Conservation (phyloP, 1,284 basidiomycete genomes). For the Abortiporus biennis region DNA sequence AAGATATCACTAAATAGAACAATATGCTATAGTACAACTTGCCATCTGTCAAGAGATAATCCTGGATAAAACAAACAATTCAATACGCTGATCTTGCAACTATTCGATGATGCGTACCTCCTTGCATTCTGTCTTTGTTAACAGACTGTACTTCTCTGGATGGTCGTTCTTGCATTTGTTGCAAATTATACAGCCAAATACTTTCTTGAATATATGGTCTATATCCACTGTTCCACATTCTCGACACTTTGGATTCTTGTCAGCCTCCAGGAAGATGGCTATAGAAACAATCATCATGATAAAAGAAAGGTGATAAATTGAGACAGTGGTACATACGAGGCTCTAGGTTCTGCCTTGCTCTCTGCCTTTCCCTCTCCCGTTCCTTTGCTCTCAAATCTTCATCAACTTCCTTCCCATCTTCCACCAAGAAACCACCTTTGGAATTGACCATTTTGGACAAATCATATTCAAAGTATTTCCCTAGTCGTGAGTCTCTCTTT, state of each 20-base stretch:
- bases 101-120: slow-evolving; percentile 48
- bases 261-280: slow-evolving; percentile 66
- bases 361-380: slow-evolving; percentile 68
- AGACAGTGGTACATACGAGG: slow-evolving; percentile 47
- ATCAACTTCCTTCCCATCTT: slow-evolving; percentile 74
- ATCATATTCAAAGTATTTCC: slow-evolving; percentile 94
- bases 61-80: slow-evolving; percentile 36
- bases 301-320: slow-evolving; percentile 2
- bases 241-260: slow-evolving; percentile 73
- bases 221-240: slow-evolving; percentile 84
- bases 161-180: slow-evolving; percentile 83
- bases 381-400: slow-evolving; percentile 65
- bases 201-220: slow-evolving; percentile 74
- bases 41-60: slow-evolving; percentile 89
- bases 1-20: neutral
- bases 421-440: slow-evolving; percentile 87
- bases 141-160: slow-evolving; percentile 88
- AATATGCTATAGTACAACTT: too few relatives aligned
- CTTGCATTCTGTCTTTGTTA: slow-evolving; percentile 99
- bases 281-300: slow-evolving; percentile 3
- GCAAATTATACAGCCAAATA: slow-evolving; percentile 85
- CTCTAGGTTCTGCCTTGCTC: slow-evolving; percentile 62
- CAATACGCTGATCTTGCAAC: slow-evolving; percentile 1
- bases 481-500: slow-evolving; percentile 65
- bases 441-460: slow-evolving; percentile 95